A percentile compares a stretch with the other conserved stretches of the same genome.
These are phyloP conservation scores for Pestalotiopsis sp. DNA, from an alignment of 2,329 filamentous ascomycete genomes.

Conservation along the genomic window DNA sequence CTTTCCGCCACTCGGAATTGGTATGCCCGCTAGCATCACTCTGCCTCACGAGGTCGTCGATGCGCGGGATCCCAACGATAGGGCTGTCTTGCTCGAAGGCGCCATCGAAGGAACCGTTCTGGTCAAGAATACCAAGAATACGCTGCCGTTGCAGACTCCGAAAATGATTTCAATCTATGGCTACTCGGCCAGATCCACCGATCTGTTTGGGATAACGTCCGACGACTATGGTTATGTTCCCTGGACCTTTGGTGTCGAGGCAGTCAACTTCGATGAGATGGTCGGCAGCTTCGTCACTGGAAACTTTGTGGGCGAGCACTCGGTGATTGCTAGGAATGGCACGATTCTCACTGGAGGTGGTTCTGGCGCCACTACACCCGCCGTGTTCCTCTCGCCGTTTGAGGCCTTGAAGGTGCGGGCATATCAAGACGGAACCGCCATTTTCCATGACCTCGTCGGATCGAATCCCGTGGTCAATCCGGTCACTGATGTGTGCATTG, in stretches of 20 bases:
- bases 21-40: constrained; percentile 49
- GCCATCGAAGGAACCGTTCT: constrained; percentile 34
- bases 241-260: constrained; percentile 43
- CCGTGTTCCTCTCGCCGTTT: constrained; percentile 74
- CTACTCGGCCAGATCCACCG: constrained; percentile 28
- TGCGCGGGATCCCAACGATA: constrained; percentile 27
- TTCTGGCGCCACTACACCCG: constrained; percentile 79
- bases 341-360: constrained; percentile 86
- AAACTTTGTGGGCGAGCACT: constrained; percentile 14
- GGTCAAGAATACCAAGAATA: constrained; percentile 67
- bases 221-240: constrained; percentile 50
- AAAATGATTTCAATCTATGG: constrained; percentile 17
- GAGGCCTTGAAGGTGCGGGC: constrained; percentile 42
- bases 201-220: constrained; percentile 51
- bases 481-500: constrained; percentile 74
- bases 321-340: constrained; percentile 51
- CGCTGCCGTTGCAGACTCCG: constrained; percentile 21
- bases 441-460: constrained; percentile 16
- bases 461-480: constrained; percentile 24
- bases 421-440: constrained; percentile 29
- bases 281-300: constrained; percentile 14
- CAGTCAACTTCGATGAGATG: constrained; percentile 30
- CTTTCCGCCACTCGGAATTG: constrained; percentile 45
- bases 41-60: constrained; percentile 53
- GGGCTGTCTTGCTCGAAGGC: no score